Evolutionary conservation across 2,329 filamentous ascomycete species (phyloP), one percentile per base, ranked within the genome.

Genomic region (Monosporascus ibericus): DNA sequence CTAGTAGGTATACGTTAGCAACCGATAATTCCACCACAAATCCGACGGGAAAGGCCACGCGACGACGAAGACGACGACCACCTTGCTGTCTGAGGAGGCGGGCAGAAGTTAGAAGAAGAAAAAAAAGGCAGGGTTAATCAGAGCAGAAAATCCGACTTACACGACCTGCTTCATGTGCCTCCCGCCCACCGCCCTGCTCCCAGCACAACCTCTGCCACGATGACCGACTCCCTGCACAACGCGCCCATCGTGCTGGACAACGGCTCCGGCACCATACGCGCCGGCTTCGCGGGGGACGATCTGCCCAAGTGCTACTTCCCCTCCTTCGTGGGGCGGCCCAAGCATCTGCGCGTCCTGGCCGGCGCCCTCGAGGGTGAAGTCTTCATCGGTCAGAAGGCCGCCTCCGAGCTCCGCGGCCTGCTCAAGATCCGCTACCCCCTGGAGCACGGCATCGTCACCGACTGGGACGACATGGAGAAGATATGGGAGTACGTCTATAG

Each of bases 381-480:
- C 49, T 99, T 99, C 72, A 96, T 99, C 69, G 94, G 94, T 49
- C 87, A 92, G 64, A 87, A 90, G 70, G 83, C 83, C 18, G 92
- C 92, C 54, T 88, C 91, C 63, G 92, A 97, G 67, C 79, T 96
- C 65, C 85, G 92, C 65, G 94, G 94, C 3, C 76, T 99, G 56
- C 80, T 99, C 63, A 99, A 97, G 81, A 96, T 99, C 64, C 82
- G 85, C 60, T 97, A 97, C 69, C 94, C 94, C 44, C 76, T 99
- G 51, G 94, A 97, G 75, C 94, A 99, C 70, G 94, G 94, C 63
- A 95, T 99, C 65, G 94, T 99, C 58, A 99, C 94, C 62, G 91
- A 99, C 72, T 99, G 94, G 94, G 94, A 97, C 68, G 94, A 99
- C 68, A 99, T 99, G 94, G 94, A 99, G 77, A 86, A 90, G 75